Base-by-base conservation (phyloP, 495 filamentous ascomycete species). In the Penicillium mononematosum region DNA sequence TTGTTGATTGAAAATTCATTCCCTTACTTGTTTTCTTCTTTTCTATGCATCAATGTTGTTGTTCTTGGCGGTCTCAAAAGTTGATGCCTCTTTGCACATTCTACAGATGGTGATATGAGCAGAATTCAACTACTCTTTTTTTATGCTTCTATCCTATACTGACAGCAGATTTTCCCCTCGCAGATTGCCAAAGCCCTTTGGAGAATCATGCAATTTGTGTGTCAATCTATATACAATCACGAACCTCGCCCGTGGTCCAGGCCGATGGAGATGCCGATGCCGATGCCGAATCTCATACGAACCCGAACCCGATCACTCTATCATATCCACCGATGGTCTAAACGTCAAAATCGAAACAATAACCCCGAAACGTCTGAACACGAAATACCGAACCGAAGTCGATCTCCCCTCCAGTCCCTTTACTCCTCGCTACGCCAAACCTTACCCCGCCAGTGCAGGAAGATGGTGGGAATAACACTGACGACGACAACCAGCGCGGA, bases 381-480 rank as follows among this genome's bases (percentile, higher is more conserved):
- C 2, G 5, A 24, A 20, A 20, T n/a, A 31, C 31, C 22, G 31
- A 25, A 36, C 14, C 17, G 17, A 14, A 25, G 6, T 17, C 48
- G 9, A 52, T 32, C 16, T 11, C 45, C 8, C 29, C 10, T 22
- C 24, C 32, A 8, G 27, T 63, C 42, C 53, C 50, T 43, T 14
- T 47, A 55, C 8, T 63, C 55, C n/a, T 38, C 29, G 14, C 42
- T 54, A 55, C 67, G 64, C 67, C 67, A 69, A 5, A 22, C 19
- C 31, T 43, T 50, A n/a, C 66, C 72, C 27, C 54, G 59, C 67
- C 63, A 65, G 4, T 73, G 70, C 49, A 76, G 45, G 9, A 73
- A 24, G 34, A 75, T 38, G 3, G 71, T 74, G 12, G 76, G 74
- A 22, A 72, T 51, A 9, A 79, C 65, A 55, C 74, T 75, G 29